Base-by-base conservation (phyloP, 345 rosid genomes). In the Conringia planisiliqua region DNA sequence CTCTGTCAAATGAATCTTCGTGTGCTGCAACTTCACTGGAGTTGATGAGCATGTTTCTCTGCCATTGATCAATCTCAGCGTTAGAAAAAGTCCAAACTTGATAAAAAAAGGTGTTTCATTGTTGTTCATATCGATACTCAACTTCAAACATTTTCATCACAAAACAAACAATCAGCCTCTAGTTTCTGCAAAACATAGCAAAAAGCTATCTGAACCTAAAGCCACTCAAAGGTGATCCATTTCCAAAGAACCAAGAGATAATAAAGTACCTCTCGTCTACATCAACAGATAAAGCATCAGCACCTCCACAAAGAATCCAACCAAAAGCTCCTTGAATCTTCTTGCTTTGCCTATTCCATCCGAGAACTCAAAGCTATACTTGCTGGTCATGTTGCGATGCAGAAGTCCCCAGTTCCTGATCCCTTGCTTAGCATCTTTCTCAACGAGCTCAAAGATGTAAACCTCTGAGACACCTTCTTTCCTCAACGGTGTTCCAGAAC, bases 401-500 rank as follows among this genome's bases (percentile, higher is more conserved):
- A 93, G 13, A 66, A 93, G 82, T 43, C 97, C 97, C 98, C 98
- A 91, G 51, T 79, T 81, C 50, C 83, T 65, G n/a, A 35, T 33
- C 47, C 87, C 87, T 32, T 56, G 76, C 81, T 70, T 79, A 9
- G 14, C 79, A 4, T 87, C 87, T 71, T 71, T 79, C 54, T 89
- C 98, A 26, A 82, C 75, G 72, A 93, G 80, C 80, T 93, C 97
- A 56, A 85, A 93, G 13, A 93, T 75, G 58, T 87, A 93, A 5
- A 77, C 83, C 86, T 89, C 89, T 1, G 84, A 69, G 0, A 86
- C 83, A 43, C 97, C 98, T 69, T 86, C 97, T 78, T 78, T 89
- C 84, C 91, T 88, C 85, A 93, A 62, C 0, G 98, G 97, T 17
- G 96, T 89, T 0, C 98, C 98, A 3, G 20, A 32, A 4, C 93